Base-by-base conservation (phyloP, 2,329 filamentous ascomycete genomes). In the Seiridium cupressi region DNA sequence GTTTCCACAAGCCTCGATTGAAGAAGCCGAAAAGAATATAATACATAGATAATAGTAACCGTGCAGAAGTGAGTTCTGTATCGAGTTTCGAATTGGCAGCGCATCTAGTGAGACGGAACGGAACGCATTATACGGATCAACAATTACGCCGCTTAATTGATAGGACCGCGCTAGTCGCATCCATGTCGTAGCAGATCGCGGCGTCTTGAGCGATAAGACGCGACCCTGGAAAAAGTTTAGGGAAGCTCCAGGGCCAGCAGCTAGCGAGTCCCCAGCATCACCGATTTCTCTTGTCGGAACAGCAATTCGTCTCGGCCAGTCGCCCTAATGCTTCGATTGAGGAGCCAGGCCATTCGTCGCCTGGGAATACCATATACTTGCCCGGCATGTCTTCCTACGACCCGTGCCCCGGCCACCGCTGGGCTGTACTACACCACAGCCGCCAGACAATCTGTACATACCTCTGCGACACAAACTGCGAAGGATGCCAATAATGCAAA, bases 311-410 rank as follows among this genome's bases (percentile, higher is more conserved):
- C n/a, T n/a, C 26, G 31, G 35, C 53, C 51, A 66, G 61, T 60
- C 58, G 55, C 64, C 63, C 65, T 69, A 67, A 76, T 76, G 74
- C 72, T 74, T 64, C 72, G 64, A 64, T 64, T 73, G 63, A 65
- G 69, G 31, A 65, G 68, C 48, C 64, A 64, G 38, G 63, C 65
- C 60, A 61, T 69, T 44, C 64, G 66, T 49, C 69, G 68, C 57
- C 63, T 72, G 53, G 66, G 66, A 61, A 62, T 60, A n/a, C 65
- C 66, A 1, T 69, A 70, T 55, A 60, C 70, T 60, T 73, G 70
- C 60, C 62, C 69, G 32, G 65, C 69, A 58, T 73, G 70, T 61
- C 61, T 67, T 51, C 62, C 62, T 26, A 58, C 62, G 40, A 18
- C 46, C 34, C 57, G 53, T 40, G 57, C 18, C 44, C 51, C 40